Base-by-base conservation (phyloP, 371 early-diverging fungal species). In the Vairimorpha necatrix region DNA sequence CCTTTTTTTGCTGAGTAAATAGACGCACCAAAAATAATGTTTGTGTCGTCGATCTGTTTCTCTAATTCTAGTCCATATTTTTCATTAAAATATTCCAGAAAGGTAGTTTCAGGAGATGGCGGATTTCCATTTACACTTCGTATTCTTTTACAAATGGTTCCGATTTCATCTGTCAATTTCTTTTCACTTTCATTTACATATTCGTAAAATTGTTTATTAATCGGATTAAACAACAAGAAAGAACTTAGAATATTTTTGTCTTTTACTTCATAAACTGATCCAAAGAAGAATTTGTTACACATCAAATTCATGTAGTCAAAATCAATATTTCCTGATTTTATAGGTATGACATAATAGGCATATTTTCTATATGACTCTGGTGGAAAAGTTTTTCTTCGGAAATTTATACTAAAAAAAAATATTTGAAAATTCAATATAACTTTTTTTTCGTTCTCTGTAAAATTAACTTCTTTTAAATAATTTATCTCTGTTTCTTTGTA, bases 21-120 rank as follows among this genome's bases (percentile, higher is more conserved):
- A 20, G 9, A 1, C n/a, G 38, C 63, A 22, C 3, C 22, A 38
- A 63, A 32, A 9, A 63, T 48, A 6, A 47, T 24, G 48, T 67
- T 67, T 18, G 2, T 26, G 18, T 67, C 30, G 30, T 42, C 58
- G 18, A 2, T 20, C 24, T 3, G 26, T 22, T 70, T 70, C 7
- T 1, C 6, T 60, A 70, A 24, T 26, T 70, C 38, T 2, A 56
- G n/a, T 22, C 56, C 39, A 50, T 56, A 42, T 2, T 30, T 1
- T n/a, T n/a, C 13, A 39, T 14, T 26, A 60, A 70, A 70, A 60
- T 70, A 70, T 24, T 70, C 56, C 13, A 11, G 18, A 42, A 50
- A 70, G 1, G 70, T 70, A 30, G 53, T 24, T 38, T 56, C 50
- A 4, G 26, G 30, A 47, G 3, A 7, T 26, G 4, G 1, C 3